Evolutionary conservation across 2,329 filamentous ascomycete species (phyloP), one percentile per base, ranked within the genome.

Genomic region (Penicillium sp.): DNA sequence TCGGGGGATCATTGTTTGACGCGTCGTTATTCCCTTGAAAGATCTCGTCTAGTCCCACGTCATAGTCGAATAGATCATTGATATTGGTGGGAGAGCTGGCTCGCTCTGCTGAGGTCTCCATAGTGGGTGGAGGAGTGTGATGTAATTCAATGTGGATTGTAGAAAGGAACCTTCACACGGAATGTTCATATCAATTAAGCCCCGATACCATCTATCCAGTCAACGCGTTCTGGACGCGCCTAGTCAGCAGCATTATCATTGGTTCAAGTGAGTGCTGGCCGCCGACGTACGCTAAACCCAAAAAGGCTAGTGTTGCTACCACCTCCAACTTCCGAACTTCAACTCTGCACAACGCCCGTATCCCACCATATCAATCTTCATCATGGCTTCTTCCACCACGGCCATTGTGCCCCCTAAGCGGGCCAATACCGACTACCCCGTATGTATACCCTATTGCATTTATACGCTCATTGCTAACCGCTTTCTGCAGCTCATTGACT

Each of bases 401-500:
- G 73, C 76, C 54, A 71, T 87, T 70, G 84, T 90, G 63, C 89
- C 90, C 57, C 88, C 89, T 74, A 96, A 95, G 85, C 84, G 86
- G 73, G 80, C 92, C 68, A 83, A 88, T 74, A 90, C 90, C 69
- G 88, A 95, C 59, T 98, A 90, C 76, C 93, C 93, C 57, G 95
- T 98, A 81, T 71, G 90, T 54, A 57, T 68, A 21, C 11, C 24
- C 7, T 31, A 47, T 33, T 31, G 22, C 46, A 11, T n/a, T n/a
- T n/a, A 41, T 14, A 16, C 46, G 19, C 46, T 48, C 46, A 41
- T 52, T 58, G 66, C 68, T 66, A 63, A 67, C 55, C 43, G 44
- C 54, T 43, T 71, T 52, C 65, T 63, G 65, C 79, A 99, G 95
- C 90, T 98, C 80, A 98, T 99, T 79, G 95, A 99, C 82, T 96